A percentile compares a stretch with the other conserved stretches of the same genome.
phyloP scores from a whole-genome alignment of 2,329 filamentous ascomycete species.

The Fusarium haematococcum region DNA sequence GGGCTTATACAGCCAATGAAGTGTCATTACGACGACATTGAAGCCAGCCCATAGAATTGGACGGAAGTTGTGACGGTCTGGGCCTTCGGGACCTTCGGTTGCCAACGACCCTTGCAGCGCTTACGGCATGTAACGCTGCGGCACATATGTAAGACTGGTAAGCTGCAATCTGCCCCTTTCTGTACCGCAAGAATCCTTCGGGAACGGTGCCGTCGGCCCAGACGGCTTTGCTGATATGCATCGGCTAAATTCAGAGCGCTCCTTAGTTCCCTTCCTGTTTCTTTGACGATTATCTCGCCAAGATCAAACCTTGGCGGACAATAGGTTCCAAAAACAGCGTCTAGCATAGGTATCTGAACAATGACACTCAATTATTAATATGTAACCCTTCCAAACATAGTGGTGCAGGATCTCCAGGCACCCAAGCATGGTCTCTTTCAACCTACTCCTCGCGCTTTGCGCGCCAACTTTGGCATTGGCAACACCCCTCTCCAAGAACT shows the following conservation, averaged over 20 bases:
- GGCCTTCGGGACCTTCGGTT: background rate
- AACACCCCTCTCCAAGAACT: slow-evolving; percentile 1
- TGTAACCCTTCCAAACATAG: background rate
- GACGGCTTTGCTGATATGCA: slow-evolving; percentile 7
- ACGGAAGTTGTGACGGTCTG: background rate
- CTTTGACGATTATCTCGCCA: background rate
- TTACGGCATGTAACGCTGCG: slow-evolving; percentile 4
- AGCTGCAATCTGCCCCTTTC: slow-evolving; percentile 6
- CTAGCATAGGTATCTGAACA: background rate
- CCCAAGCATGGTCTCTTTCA: background rate
- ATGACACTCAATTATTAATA: background rate
- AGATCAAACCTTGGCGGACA: background rate
- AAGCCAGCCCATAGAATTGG: background rate
- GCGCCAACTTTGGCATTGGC: slow-evolving; percentile 2
- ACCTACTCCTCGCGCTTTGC: background rate
- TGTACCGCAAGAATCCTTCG: slow-evolving; percentile 12
- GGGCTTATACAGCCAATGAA: background rate
- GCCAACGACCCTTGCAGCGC: background rate
- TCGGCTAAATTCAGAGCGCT: slow-evolving; percentile 14
- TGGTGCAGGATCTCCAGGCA: background rate
- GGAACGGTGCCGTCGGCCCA: slow-evolving; percentile 26
- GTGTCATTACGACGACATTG: background rate
- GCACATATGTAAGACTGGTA: slow-evolving; percentile 16
- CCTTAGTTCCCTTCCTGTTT: background rate
- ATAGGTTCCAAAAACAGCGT: background rate